Conservation (phyloP, 331 rosid species). For the Erythrophleum ivorense region DNA sequence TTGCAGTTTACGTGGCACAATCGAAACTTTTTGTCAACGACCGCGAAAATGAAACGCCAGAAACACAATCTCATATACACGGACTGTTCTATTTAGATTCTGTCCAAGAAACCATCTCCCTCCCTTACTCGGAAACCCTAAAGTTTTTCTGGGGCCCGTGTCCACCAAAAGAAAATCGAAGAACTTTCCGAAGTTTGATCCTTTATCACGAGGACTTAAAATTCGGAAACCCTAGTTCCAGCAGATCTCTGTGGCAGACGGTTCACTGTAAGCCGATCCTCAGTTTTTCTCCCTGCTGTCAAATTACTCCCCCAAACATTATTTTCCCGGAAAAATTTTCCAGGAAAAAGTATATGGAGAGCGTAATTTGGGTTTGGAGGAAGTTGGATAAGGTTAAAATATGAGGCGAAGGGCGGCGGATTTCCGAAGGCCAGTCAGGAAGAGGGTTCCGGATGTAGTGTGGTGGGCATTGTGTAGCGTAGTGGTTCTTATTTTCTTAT, state of each 20-base stretch:
- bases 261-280: neutral
- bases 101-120: neutral
- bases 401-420: slow-evolving; percentile 76
- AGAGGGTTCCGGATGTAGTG: slow-evolving; percentile 59
- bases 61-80: slow-evolving; percentile 14
- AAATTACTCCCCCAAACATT: neutral
- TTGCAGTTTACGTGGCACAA: slow-evolving; percentile 38
- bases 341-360: slow-evolving; percentile 40
- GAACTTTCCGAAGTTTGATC: neutral
- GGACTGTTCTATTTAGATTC: neutral
- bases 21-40: slow-evolving; percentile 36
- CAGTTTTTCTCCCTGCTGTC: neutral
- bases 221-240: neutral
- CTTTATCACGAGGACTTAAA: neutral
- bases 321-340: slow-evolving; percentile 21
- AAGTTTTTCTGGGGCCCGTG: neutral
- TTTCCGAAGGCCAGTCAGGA: slow-evolving; percentile 62
- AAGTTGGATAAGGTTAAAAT: slow-evolving; percentile 4
- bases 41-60: slow-evolving; percentile 17
- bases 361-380: neutral
- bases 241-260: slow-evolving; percentile 26
- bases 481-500: slow-evolving; percentile 59
- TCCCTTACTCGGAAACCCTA: neutral
- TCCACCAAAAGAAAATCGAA: neutral
- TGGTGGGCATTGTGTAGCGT: slow-evolving; percentile 61